phyloP scores from a whole-genome alignment of 2,329 filamentous ascomycete genomes.

The Aspergillaceae sp. region DNA sequence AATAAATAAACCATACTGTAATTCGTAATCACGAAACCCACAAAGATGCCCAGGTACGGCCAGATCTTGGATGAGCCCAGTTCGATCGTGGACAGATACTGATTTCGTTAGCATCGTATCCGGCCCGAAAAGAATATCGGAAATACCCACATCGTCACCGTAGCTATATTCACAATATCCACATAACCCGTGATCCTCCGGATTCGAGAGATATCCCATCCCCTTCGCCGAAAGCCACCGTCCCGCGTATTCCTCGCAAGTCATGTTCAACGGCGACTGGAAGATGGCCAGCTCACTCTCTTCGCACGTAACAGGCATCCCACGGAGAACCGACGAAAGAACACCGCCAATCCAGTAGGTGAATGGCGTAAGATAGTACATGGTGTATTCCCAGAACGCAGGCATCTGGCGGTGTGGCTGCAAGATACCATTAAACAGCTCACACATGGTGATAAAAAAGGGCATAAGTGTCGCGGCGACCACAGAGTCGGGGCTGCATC shows the following conservation, averaged over 20 bases:
- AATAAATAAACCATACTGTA: conserved; percentile 28
- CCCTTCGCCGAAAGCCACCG: conserved; percentile 59
- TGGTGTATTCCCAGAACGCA: conserved; percentile 66
- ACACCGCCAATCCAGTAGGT: conserved; percentile 74
- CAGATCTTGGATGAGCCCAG: conserved; percentile 25
- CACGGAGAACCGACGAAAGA: conserved; percentile 66
- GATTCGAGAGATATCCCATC: conserved; percentile 59
- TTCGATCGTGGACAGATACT: conserved; percentile 24
- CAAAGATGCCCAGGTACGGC: conserved; percentile 29
- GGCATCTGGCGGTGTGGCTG: conserved; percentile 71
- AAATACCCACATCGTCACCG: conserved; percentile 24
- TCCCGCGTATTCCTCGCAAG: conserved; percentile 65
- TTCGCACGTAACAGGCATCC: conserved; percentile 53
- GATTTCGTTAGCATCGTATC: conserved; percentile 1
- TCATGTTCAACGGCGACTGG: conserved; percentile 54
- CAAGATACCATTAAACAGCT: conserved; percentile 79
- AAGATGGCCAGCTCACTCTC: conserved; percentile 60
- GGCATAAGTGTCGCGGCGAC: conserved; percentile 73
- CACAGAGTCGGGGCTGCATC: conserved; percentile 45
- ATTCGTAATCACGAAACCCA: conserved; percentile 25
- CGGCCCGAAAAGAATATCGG: background rate
- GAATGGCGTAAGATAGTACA: conserved; percentile 79
- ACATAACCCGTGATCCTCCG: conserved; percentile 55
- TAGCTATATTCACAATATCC: conserved; percentile 67
- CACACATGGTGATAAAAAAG: conserved; percentile 73